phyloP scores from a whole-genome alignment of 164 flowering plant genomes.

The Sextonia rubra region DNA sequence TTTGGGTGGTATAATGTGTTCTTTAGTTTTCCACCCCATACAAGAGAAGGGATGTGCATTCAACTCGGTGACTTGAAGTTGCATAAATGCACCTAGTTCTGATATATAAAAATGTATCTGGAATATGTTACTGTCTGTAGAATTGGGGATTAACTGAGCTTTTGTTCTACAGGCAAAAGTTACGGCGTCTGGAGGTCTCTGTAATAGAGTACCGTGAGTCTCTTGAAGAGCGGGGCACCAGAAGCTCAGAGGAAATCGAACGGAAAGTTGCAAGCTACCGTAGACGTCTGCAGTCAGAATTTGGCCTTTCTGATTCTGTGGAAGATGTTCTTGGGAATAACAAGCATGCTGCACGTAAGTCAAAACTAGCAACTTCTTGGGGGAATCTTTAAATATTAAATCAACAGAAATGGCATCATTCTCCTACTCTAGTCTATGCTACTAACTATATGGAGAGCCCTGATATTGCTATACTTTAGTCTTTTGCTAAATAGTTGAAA shows the following conservation, averaged over 20 bases:
- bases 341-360: constrained; percentile 31
- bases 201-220: constrained; percentile 93
- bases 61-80: too few species aligned
- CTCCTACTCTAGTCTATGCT: not conserved
- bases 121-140: not conserved
- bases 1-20: too few species aligned
- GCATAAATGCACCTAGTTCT: too few species aligned
- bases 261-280: constrained; percentile 65
- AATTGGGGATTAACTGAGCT: constrained; percentile 7
- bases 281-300: constrained; percentile 59
- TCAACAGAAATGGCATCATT: not conserved
- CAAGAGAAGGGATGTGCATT: too few species aligned
- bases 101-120: too few species aligned
- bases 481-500: not conserved
- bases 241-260: constrained; percentile 78
- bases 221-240: constrained; percentile 82
- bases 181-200: constrained; percentile 85
- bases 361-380: not conserved
- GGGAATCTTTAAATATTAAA: not conserved
- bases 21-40: too few species aligned
- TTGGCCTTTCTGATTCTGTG: constrained; percentile 54
- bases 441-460: not conserved
- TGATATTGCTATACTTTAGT: not conserved
- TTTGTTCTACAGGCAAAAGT: constrained; percentile 60
- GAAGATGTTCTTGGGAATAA: constrained; percentile 46